Conservation (phyloP, 805 yeast species). For the Torulaspora gathmanii region DNA sequence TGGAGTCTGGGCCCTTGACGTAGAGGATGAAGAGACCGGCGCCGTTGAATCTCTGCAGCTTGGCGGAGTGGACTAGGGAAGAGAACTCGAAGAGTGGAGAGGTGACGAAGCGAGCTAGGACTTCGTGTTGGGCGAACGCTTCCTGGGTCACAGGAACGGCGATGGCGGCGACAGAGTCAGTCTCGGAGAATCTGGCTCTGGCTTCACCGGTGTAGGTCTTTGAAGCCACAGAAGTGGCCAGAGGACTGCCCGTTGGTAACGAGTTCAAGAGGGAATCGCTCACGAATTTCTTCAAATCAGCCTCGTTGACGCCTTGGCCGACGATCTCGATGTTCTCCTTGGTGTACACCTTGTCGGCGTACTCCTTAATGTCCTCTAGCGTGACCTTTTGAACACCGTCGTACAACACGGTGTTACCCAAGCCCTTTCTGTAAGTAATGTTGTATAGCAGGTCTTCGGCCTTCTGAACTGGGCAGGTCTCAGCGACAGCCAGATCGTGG, state of each 20-base stretch:
- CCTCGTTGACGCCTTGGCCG: constrained; percentile 68
- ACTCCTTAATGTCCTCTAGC: constrained; percentile 59
- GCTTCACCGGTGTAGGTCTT: constrained; percentile 59
- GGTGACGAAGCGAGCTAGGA: constrained; percentile 61
- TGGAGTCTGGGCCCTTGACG: constrained; percentile 55
- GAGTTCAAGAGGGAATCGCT: constrained; percentile 55
- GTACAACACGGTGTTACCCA: constrained; percentile 77
- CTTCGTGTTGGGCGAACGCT: constrained; percentile 62
- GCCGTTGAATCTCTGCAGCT: constrained; percentile 63
- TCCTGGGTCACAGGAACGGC: constrained; percentile 71
- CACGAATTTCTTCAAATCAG: constrained; percentile 65
- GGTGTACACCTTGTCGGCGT: constrained; percentile 64
- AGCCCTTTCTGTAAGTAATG: constrained; percentile 78
- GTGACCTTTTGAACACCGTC: constrained; percentile 58
- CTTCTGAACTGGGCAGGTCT: constrained; percentile 46
- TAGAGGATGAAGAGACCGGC: constrained; percentile 75
- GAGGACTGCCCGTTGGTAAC: constrained; percentile 57
- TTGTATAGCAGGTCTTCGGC: constrained; percentile 79
- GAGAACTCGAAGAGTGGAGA: constrained; percentile 54
- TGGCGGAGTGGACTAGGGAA: constrained; percentile 48
- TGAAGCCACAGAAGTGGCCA: constrained; percentile 39
- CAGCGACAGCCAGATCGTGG: constrained; percentile 54
- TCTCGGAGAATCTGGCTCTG: constrained; percentile 57
- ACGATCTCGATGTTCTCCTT: constrained; percentile 64
- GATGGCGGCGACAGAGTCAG: constrained; percentile 67